A percentile compares a stretch with the other conserved stretches of the same genome.
phyloP scores from a whole-genome alignment of 495 filamentous ascomycete genomes.

The Penicillium arizonense region DNA sequence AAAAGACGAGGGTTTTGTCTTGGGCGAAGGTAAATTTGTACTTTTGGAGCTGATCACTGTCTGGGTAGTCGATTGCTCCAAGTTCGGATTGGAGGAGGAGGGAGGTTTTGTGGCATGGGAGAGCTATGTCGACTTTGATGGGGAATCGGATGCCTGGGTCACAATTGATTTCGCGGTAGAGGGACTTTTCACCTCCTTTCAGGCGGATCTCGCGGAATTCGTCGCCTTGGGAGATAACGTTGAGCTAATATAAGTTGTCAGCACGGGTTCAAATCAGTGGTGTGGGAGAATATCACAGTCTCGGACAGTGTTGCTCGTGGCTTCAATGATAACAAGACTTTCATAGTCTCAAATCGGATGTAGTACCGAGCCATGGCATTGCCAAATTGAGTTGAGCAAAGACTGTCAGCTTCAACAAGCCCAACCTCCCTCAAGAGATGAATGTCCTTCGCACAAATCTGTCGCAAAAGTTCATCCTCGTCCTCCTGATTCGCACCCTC shows the following conservation, averaged over 20 bases:
- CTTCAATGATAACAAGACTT: slow-evolving; percentile 62
- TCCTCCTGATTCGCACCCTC: slow-evolving; percentile 51
- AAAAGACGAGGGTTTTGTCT: slow-evolving; percentile 73
- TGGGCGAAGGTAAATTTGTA: slow-evolving; percentile 60
- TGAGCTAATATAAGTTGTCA: slow-evolving; percentile 54
- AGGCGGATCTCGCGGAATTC: slow-evolving; percentile 80
- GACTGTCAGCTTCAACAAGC: slow-evolving; percentile 52
- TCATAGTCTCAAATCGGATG: slow-evolving; percentile 90
- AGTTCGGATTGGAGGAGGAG: slow-evolving; percentile 82
- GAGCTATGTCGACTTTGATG: slow-evolving; percentile 72
- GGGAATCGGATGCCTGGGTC: slow-evolving; percentile 69
- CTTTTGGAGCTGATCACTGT: slow-evolving; percentile 58
- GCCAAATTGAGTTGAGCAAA: slow-evolving; percentile 75
- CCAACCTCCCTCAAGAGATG: slow-evolving; percentile 60
- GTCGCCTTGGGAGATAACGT: slow-evolving; percentile 63
- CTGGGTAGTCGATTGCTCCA: slow-evolving; percentile 69
- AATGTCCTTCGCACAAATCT: slow-evolving; percentile 80
- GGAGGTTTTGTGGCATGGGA: slow-evolving; percentile 80
- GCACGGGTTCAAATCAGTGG: neutral
- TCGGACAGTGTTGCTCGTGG: slow-evolving; percentile 60
- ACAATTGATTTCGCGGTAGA: slow-evolving; percentile 84
- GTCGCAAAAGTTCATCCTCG: slow-evolving; percentile 68
- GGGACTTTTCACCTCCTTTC: slow-evolving; percentile 66
- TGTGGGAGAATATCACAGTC: slow-evolving; percentile 57
- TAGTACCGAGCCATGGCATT: slow-evolving; percentile 93